Evolutionary conservation across 768 basidiomycete species (phyloP).

Genomic region (Mycena galopus): DNA sequence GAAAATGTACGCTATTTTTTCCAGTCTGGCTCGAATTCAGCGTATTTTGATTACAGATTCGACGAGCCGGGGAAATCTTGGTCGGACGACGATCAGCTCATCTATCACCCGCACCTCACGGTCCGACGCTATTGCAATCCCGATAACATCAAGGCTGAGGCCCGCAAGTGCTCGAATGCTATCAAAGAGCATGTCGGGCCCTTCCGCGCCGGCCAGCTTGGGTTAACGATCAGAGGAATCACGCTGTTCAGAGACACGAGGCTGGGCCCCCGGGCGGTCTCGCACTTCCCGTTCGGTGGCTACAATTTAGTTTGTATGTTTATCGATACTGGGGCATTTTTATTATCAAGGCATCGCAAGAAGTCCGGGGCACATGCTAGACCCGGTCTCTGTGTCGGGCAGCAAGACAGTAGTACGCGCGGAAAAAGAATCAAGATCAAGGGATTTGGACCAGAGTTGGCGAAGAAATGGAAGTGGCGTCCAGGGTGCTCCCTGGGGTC

Average conservation of each 20-base stretch:
- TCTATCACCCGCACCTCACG: slow-evolving; percentile 14
- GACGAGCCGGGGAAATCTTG: background rate
- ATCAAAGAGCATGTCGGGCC: slow-evolving; percentile 6
- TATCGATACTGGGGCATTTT: background rate
- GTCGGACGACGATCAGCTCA: background rate
- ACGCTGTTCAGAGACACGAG: slow-evolving; percentile 10
- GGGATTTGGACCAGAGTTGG: no score
- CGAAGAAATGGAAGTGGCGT: background rate
- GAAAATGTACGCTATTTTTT: slow-evolving; percentile 1
- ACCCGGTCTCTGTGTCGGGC: background rate
- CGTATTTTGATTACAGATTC: background rate
- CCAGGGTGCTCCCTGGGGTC: background rate
- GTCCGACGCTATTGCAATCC: slow-evolving; percentile 4
- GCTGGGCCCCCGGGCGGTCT: background rate
- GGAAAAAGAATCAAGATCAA: background rate
- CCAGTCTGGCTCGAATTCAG: background rate
- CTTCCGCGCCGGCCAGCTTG: slow-evolving; percentile 12
- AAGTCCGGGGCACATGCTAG: background rate
- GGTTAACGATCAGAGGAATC: slow-evolving; percentile 12
- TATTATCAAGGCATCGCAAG: background rate
- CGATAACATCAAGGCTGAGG: background rate
- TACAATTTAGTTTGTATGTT: background rate
- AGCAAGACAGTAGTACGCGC: background rate
- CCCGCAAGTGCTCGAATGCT: background rate
- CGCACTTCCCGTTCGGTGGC: slow-evolving; percentile 12